Evolutionary conservation across 768 basidiomycete species (phyloP).

Genomic region (Atractiella rhizophila): DNA sequence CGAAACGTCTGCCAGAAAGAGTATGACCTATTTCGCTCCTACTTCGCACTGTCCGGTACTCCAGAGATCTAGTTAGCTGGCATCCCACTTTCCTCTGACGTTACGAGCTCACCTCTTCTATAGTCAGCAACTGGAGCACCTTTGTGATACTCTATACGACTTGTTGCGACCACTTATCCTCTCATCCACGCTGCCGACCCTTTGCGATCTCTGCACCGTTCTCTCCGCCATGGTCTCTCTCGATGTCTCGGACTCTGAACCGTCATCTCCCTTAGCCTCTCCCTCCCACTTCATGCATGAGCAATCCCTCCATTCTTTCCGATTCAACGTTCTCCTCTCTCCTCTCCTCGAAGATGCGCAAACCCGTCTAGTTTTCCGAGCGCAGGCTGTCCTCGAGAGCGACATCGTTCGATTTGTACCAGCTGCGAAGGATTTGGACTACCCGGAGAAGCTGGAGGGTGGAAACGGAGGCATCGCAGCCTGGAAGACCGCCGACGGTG

Average conservation of each 20-base stretch:
- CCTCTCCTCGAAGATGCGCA: constrained; percentile 92
- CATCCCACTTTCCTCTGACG: not conserved
- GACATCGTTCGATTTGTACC: constrained; percentile 67
- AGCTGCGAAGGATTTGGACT: constrained; percentile 52
- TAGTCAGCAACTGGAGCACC: constrained; percentile 65
- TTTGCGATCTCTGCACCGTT: constrained; percentile 90
- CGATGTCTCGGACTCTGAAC: too few species aligned
- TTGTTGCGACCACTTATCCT: constrained; percentile 84
- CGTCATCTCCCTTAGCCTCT: constrained; percentile 9
- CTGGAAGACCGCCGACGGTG: constrained; percentile 1
- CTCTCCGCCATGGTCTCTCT: constrained; percentile 81
- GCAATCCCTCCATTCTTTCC: constrained; percentile 31
- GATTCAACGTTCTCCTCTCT: constrained; percentile 54
- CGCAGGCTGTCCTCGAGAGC: constrained; percentile 65
- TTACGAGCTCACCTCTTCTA: not conserved
- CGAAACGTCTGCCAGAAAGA: constrained; percentile 79
- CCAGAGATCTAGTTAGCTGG: constrained; percentile 38
- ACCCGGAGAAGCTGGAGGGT: constrained; percentile 60
- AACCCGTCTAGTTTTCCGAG: constrained; percentile 83
- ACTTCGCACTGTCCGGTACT: constrained; percentile 58
- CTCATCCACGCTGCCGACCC: constrained; percentile 63
- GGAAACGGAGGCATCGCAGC: constrained; percentile 14
- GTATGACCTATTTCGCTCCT: constrained; percentile 55
- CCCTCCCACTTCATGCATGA: too few species aligned
- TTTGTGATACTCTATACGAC: constrained; percentile 86